Evolutionary conservation across 768 basidiomycete species (phyloP).

Genomic region (Auriscalpium microsporum): DNA sequence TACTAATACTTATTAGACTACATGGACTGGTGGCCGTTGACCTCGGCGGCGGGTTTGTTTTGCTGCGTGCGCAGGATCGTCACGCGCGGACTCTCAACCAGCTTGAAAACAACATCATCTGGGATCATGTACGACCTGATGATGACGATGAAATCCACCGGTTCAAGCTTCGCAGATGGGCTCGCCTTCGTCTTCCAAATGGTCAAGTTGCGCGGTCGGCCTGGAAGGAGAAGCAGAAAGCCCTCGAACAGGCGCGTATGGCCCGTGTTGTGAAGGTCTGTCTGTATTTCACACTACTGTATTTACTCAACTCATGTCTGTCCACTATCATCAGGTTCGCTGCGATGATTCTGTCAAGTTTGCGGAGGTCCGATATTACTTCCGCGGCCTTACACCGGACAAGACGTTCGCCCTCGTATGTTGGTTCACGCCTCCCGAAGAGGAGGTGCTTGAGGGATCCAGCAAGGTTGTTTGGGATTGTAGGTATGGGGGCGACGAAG

Average conservation of each 20-base stretch:
- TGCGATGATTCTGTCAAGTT: neutral
- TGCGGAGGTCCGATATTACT: neutral
- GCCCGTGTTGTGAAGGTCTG: neutral
- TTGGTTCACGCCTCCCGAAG: neutral
- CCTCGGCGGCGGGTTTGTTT: constrained; percentile 17
- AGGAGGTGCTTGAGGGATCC: neutral
- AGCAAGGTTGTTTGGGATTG: neutral
- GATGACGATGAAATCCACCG: too few species aligned
- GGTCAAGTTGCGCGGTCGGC: constrained; percentile 12
- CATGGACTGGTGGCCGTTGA: too few species aligned
- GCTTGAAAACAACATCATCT: too few species aligned
- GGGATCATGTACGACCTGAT: too few species aligned
- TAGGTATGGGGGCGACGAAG: neutral
- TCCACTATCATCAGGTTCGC: neutral
- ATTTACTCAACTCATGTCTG: neutral
- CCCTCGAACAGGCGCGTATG: neutral
- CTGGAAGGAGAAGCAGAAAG: constrained; percentile 13
- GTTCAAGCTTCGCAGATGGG: constrained; percentile 3
- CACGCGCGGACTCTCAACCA: too few species aligned
- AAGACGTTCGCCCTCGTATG: neutral
- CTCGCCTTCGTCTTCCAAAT: constrained; percentile 12
- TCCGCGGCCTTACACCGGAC: neutral
- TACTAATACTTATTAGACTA: too few species aligned
- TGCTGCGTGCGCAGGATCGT: constrained; percentile 4
- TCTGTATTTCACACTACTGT: neutral